Conservation (phyloP, 1,284 basidiomycete species). For the Exobasidium rhododendri region DNA sequence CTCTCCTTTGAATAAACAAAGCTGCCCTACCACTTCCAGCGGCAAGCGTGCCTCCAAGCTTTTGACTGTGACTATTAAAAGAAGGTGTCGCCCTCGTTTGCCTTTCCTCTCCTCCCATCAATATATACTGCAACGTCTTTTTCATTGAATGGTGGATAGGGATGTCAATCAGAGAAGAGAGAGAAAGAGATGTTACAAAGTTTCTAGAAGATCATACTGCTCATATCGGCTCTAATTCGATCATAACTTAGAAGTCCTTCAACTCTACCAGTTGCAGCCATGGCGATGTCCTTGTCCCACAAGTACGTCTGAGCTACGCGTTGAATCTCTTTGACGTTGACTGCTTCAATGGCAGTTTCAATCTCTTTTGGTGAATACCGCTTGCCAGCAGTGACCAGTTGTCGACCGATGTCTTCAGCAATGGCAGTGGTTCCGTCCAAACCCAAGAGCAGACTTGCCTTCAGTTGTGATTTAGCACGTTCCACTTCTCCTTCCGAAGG, state of each 20-base stretch:
- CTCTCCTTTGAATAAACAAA: too few relatives aligned
- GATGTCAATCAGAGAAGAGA: too few relatives aligned
- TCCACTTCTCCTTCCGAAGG: slow-evolving; percentile 85
- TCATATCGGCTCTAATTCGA: slow-evolving; percentile 45
- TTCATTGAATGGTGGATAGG: too few relatives aligned
- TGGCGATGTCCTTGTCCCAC: slow-evolving; percentile 77
- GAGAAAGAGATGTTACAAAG: background rate
- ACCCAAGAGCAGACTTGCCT: slow-evolving; percentile 83
- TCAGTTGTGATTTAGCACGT: slow-evolving; percentile 95
- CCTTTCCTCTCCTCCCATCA: too few relatives aligned
- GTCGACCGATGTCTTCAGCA: slow-evolving; percentile 96
- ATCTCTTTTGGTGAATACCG: slow-evolving; percentile 83
- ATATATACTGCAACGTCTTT: too few relatives aligned
- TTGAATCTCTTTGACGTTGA: slow-evolving; percentile 85
- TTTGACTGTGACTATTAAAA: too few relatives aligned
- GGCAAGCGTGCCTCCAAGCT: too few relatives aligned
- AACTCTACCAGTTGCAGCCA: slow-evolving; percentile 30
- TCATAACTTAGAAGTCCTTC: slow-evolving; percentile 71
- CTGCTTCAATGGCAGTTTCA: slow-evolving; percentile 84
- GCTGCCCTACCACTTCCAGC: too few relatives aligned
- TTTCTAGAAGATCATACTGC: slow-evolving; percentile 12
- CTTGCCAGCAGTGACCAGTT: slow-evolving; percentile 85
- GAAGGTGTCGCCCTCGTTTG: too few relatives aligned
- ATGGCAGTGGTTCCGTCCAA: slow-evolving; percentile 93
- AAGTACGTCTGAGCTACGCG: slow-evolving; percentile 92